Evolutionary conservation across 768 basidiomycete genomes (phyloP), one percentile per base, ranked within the genome.

Genomic region (Phallus indusiatus): DNA sequence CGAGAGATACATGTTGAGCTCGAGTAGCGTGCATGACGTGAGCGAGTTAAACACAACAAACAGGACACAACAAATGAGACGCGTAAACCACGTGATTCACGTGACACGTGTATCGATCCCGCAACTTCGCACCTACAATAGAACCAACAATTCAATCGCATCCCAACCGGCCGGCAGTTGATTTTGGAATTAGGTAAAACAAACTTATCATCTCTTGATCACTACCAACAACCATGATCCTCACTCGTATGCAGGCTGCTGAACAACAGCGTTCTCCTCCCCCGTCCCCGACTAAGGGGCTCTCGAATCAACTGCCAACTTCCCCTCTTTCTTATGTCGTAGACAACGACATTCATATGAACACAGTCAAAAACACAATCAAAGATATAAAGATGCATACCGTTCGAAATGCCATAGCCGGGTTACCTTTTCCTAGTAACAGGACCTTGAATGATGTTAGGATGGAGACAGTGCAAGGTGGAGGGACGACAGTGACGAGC

Each of bases 301-400:
- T 22, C 21, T 42, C 28, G 50, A 21, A 11, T 24, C 49, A 18
- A 16, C 57, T 47, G 16, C 22, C 17, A 20, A 20, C 55, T 3
- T 18, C 54, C n/a, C 49, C 57, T 6, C 35, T 53, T 28, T 36
- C 36, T 20, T 59, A 59, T 59, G 57, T 20, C 17, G 37, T 35
- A 33, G 47, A 52, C 28, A 42, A 17, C 9, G 88, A 91, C 67
- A 74, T 88, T 6, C 84, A 84, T 67, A 91, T 92, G 90, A 81
- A 83, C 63, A 90, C 91, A 1, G 82, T 88, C 28, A 89, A 83
- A 68, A 83, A 80, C 16, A 49, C 24, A 21, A 68, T 75, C 51
- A 73, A 74, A 48, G 81, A 81, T 64, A 72, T 87, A 56, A 78
- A 75, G 59, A 88, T 88, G 85, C 72, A 75, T 33, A 87, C 85